phyloP scores from a whole-genome alignment of 805 yeast species.

The Ogataea ramenticola region DNA sequence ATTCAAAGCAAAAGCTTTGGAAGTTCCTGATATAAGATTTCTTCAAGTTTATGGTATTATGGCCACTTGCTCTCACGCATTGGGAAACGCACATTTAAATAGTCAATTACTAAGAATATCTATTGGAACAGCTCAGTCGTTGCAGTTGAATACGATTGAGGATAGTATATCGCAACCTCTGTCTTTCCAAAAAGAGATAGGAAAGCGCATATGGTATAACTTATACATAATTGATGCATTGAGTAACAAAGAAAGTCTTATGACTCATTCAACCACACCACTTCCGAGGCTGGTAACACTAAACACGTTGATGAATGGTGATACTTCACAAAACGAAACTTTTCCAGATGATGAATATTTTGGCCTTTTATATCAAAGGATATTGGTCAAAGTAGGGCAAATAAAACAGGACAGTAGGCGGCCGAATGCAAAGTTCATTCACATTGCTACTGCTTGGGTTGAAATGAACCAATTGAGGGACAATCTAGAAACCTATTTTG shows the following conservation, averaged over 20 bases:
- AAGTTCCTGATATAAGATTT: conserved; percentile 16
- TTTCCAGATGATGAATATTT: conserved; percentile 12
- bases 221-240: conserved; percentile 18
- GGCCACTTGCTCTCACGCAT: conserved; percentile 17
- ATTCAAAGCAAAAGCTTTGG: conserved; percentile 15
- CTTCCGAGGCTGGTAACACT: conserved; percentile 13
- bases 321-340: conserved; percentile 2
- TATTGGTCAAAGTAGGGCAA: conserved; percentile 14
- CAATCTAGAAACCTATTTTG: conserved; percentile 8
- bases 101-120: conserved; percentile 12
- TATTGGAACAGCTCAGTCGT: conserved; percentile 12
- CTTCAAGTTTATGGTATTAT: conserved; percentile 17
- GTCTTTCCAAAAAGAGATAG: conserved; percentile 12
- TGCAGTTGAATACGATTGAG: conserved; percentile 8
- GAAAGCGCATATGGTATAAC: conserved; percentile 18
- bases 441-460: conserved; percentile 8
- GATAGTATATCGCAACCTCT: conserved; percentile 1
- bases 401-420: conserved; percentile 16
- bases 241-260: conserved; percentile 16
- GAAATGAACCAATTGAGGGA: conserved; percentile 8
- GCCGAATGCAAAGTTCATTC: neutral
- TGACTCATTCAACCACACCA: conserved; percentile 13
- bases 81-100: conserved; percentile 17
- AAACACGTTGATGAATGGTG: conserved; percentile 6
- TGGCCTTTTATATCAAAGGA: conserved; percentile 14